Evolutionary conservation across 177 flowering plant species (phyloP), one percentile per base, ranked within the genome.

Genomic region (Tripterygium wilfordii): DNA sequence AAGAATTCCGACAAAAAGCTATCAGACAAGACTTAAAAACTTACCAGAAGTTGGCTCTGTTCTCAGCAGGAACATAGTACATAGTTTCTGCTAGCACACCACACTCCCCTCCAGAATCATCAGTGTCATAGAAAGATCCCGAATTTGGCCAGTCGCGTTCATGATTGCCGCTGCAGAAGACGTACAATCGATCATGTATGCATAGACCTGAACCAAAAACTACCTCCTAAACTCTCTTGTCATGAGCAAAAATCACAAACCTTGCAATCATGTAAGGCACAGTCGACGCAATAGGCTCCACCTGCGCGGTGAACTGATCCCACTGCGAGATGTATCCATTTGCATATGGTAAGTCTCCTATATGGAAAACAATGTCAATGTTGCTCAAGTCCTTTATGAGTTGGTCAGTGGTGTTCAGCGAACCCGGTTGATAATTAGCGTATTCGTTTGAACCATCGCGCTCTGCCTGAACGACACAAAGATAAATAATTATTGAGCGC

Each of bases 391-490:
- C 97, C 50, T 70, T 70, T 52, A 79, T 63, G 36, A 90, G 81
- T 57, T 74, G 82, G 46, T 85, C 88, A 1, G 97, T 90, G 0
- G 97, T 90, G 56, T 79, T 90, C 1, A 90, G 79, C 23, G 91
- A 64, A 19, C 94, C 97, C n/a, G 87, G 96, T 51, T 90, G 96
- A 42, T 82, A 87, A 41, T 79, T 59, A 38, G 46, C 69, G 37
- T 80, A 87, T 56, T 90, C 97, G 51, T 87, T 87, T 26, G 97
- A 90, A 39, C 96, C 96, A 71, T 90, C 97, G 39, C 83, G 77
- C 64, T 90, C 96, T n/a, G 71, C 96, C 97, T 89, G 83, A 35
- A 80, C 48, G 23, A 39, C 10, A 44, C 16, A n/a, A n/a, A n/a
- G n/a, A n/a, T n/a, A n/a, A n/a, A n/a, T n/a, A n/a, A n/a, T n/a